These are phyloP conservation scores for Suhomyces atakaporum DNA, from an alignment of 1,139 yeast genomes.

Conservation along the genomic window DNA sequence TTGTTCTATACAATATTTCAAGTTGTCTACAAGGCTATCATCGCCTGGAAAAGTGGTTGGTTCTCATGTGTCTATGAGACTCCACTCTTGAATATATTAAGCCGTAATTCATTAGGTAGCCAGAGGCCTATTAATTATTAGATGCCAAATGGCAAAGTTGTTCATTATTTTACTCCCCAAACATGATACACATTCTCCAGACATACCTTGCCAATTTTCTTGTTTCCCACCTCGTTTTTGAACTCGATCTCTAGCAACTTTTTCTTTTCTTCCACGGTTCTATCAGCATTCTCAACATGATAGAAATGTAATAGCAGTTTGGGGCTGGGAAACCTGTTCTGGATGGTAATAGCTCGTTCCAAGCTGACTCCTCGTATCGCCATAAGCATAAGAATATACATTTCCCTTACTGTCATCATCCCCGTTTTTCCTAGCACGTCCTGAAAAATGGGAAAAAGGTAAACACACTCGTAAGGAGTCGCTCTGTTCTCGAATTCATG, in stretches of 20 bases:
- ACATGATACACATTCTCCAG: conserved; percentile 62
- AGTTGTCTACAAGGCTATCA: no score
- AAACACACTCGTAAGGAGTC: conserved; percentile 53
- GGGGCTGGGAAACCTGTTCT: conserved; percentile 67
- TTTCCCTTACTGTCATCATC: conserved; percentile 71
- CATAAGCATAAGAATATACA: conserved; percentile 76
- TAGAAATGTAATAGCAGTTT: conserved; percentile 43
- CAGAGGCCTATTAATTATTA: no score
- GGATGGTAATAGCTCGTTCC: conserved; percentile 82
- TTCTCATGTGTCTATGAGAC: neutral
- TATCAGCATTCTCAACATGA: conserved; percentile 20
- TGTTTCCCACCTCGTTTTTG: conserved; percentile 56
- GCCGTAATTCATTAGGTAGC: no score
- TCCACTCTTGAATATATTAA: neutral
- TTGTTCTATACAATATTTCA: no score
- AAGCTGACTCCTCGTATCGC: conserved; percentile 77
- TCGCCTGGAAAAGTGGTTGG: no score
- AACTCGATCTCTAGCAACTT: conserved; percentile 46
- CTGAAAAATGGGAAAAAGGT: conserved; percentile 65
- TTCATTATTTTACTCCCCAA: conserved; percentile 49
- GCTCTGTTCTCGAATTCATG: conserved; percentile 37
- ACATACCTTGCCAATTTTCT: conserved; percentile 58
- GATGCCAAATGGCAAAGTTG: neutral
- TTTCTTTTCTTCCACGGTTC: conserved; percentile 33
- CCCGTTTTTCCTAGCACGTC: conserved; percentile 70